A percentile compares a stretch with the other conserved stretches of the same genome.
Evolutionary conservation across 1,139 yeast genomes (phyloP).

Genomic region (Saccharomyces hybrid): DNA sequence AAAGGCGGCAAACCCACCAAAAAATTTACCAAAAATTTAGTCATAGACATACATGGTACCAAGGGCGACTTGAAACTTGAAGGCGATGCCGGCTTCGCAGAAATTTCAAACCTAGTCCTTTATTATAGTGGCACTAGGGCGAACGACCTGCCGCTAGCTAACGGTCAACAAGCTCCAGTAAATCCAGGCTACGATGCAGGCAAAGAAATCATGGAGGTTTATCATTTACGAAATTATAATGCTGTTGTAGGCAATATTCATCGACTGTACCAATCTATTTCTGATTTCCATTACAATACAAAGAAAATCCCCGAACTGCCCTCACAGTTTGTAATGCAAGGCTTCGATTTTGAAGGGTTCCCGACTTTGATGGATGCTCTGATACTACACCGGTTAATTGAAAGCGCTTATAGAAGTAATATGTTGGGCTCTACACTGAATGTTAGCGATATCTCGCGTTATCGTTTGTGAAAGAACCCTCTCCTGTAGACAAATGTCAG

Average conservation of each 20-base stretch:
- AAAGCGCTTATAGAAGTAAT: constrained; percentile 21
- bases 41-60: constrained; percentile 29
- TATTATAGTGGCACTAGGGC: constrained; percentile 24
- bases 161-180: constrained; percentile 2
- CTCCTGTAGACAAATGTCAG: background rate
- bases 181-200: constrained; percentile 12
- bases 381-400: constrained; percentile 20
- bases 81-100: constrained; percentile 29
- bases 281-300: constrained; percentile 24
- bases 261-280: constrained; percentile 25
- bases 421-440: constrained; percentile 17
- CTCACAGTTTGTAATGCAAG: constrained; percentile 19
- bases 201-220: constrained; percentile 25
- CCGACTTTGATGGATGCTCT: constrained; percentile 27
- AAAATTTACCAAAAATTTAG: constrained; percentile 26
- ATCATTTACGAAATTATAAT: constrained; percentile 26
- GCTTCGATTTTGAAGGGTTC: constrained; percentile 24
- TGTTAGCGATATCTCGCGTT: constrained; percentile 14
- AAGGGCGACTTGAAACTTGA: constrained; percentile 27
- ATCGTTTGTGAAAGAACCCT: constrained; percentile 5
- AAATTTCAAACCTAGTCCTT: constrained; percentile 24
- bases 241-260: constrained; percentile 26
- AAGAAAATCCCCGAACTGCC: constrained; percentile 17
- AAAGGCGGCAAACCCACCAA: constrained; percentile 28
- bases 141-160: constrained; percentile 9